phyloP scores from a whole-genome alignment of 176 grass and related monocot genomes.

The Oryza punctata region DNA sequence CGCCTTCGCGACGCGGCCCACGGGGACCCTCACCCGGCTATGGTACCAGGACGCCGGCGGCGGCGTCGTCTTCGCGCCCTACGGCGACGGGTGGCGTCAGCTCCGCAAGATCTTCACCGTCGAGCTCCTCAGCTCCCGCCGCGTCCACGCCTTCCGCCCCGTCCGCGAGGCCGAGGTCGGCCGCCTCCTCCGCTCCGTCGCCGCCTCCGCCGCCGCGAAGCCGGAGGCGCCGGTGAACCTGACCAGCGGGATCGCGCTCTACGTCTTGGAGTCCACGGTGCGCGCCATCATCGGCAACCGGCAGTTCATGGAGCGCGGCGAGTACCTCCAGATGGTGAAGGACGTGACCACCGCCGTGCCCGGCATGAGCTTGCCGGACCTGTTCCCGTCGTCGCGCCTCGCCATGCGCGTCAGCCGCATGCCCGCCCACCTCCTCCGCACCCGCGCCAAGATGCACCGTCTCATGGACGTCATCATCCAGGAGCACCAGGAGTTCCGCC shows the following conservation, averaged over 20 bases:
- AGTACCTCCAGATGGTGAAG: constrained; percentile 30
- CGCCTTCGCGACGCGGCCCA: constrained; percentile 46
- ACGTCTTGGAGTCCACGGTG: constrained; percentile 42
- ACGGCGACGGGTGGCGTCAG: constrained; percentile 57
- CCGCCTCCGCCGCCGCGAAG: not conserved
- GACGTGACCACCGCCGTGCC: constrained; percentile 30
- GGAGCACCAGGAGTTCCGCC: constrained; percentile 31
- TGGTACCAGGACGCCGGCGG: constrained; percentile 9
- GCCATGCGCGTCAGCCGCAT: constrained; percentile 41
- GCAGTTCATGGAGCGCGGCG: constrained; percentile 35
- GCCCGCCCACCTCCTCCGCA: not conserved
- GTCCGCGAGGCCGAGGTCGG: constrained; percentile 19
- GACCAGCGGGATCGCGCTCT: not conserved
- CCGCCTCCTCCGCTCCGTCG: constrained; percentile 33
- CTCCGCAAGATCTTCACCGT: constrained; percentile 52
- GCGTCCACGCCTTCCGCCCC: constrained; percentile 45
- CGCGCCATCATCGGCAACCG: constrained; percentile 54
- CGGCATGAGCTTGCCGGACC: constrained; percentile 55
- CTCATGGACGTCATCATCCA: constrained; percentile 51
- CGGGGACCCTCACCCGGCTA: not conserved
- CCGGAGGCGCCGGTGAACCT: constrained; percentile 40
- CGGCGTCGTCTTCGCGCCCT: constrained; percentile 57
- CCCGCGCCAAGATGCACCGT: constrained; percentile 9
- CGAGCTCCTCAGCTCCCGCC: constrained; percentile 42
- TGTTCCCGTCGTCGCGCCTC: constrained; percentile 59